These are phyloP conservation scores for Eragrostis nindensis DNA, from an alignment of 176 grass and related monocot species.

Conservation along the genomic window DNA sequence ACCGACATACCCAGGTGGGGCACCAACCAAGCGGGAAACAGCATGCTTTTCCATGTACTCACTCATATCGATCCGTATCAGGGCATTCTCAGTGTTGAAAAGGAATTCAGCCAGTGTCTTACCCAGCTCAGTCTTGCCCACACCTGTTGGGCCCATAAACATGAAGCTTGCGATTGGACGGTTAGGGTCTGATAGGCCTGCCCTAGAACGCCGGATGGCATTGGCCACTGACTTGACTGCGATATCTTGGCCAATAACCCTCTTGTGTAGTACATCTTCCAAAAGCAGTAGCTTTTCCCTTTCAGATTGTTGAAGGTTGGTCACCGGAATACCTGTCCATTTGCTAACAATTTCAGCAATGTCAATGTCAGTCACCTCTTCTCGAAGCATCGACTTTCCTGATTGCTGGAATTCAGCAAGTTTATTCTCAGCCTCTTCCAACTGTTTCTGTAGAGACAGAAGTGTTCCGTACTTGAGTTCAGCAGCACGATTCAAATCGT, in stretches of 20 bases:
- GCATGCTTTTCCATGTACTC: constrained; percentile 99
- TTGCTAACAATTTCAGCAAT: constrained; percentile 95
- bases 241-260: constrained; percentile 91
- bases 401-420: constrained; percentile 85
- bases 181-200: constrained; percentile 87
- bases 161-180: constrained; percentile 97
- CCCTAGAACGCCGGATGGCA: constrained; percentile 92
- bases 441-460: constrained; percentile 74
- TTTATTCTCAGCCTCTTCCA: constrained; percentile 87
- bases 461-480: constrained; percentile 94
- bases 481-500: constrained; percentile 85
- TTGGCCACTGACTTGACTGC: constrained; percentile 90
- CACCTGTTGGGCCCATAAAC: constrained; percentile 99
- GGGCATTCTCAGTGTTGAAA: constrained; percentile 91
- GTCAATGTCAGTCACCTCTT: constrained; percentile 88
- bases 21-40: constrained; percentile 88
- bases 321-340: constrained; percentile 94
- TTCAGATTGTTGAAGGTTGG: constrained; percentile 97
- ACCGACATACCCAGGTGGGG: constrained; percentile 87
- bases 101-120: constrained; percentile 87
- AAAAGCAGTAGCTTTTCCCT: constrained; percentile 80
- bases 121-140: constrained; percentile 93
- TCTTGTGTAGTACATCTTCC: constrained; percentile 92
- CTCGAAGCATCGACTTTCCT: constrained; percentile 83
- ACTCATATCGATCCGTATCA: constrained; percentile 96